Base-by-base conservation (phyloP, 2,329 filamentous ascomycete species). In the Thermothelomyces thermophilus region DNA sequence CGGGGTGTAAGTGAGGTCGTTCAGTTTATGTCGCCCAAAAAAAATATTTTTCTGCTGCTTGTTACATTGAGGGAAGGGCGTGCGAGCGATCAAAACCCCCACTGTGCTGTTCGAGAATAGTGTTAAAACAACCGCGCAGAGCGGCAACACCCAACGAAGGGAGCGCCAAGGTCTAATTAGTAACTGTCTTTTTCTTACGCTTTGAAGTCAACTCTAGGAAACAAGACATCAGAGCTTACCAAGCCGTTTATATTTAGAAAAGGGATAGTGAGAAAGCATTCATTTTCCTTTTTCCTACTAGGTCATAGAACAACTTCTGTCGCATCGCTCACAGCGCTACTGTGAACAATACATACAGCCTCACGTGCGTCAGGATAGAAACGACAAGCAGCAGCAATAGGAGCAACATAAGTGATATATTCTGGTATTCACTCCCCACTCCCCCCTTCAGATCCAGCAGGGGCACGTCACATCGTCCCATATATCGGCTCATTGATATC, bases 41-140 rank as follows among this genome's bases (percentile, higher is more conserved):
- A 48, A 51, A 51, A 48, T 48, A 50, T 46, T 52, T 55, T 50
- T 9, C 9, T 5, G 5, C 41, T 31, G 35, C 24, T 33, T 17
- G 42, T 39, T 41, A 24, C 20, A 34, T 36, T 44, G 46, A 34
- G 13, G n/a, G 30, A 31, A 41, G 35, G 24, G 46, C 37, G 51
- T 53, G 51, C 42, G 46, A 43, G 14, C 13, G 33, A 2, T 2
- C 4, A 10, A 34, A 34, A 46, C 42, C 39, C 46, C 42, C 51
- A 53, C 51, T 50, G 51, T 53, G 42, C 26, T 36, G 24, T 9
- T 26, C 24, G 24, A n/a, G n/a, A n/a, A 9, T 26, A 5, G 24
- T 5, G 24, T 9, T 9, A 26, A 5, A 5, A 26, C 24, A 26
- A 5, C 5, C 9, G 24, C 24, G 9, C 9, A 26, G 24, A 26